Conservation (phyloP, 306 rosid genomes). For the Spatholobus suberectus region DNA sequence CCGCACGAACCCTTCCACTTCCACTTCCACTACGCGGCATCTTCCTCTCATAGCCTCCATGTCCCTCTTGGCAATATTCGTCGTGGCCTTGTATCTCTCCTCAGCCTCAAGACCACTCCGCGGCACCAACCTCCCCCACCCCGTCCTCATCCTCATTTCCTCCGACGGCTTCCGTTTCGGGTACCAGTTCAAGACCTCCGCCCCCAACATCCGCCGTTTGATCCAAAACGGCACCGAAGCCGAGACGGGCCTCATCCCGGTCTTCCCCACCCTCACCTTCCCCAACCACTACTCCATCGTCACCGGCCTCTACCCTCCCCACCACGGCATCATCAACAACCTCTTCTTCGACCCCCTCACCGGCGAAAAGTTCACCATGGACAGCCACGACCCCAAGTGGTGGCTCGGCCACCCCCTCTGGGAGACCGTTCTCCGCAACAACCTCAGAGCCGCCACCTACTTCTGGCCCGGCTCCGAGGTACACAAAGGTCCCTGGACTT, state of each 20-base stretch:
- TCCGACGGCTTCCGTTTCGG: conserved; percentile 97
- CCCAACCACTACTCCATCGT: conserved; percentile 95
- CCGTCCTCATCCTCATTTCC: conserved; percentile 74
- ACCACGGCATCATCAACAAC: conserved; percentile 90
- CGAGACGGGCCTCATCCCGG: conserved; percentile 72
- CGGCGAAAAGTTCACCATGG: conserved; percentile 66
- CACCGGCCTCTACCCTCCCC: conserved; percentile 90
- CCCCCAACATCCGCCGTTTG: conserved; percentile 72
- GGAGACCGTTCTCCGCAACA: conserved; percentile 70
- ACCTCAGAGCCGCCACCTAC: conserved; percentile 72
- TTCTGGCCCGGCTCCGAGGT: conserved; percentile 99
- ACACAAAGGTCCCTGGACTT: conserved; percentile 82
- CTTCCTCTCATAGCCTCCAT: too few relatives aligned
- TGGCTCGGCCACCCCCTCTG: conserved; percentile 93
- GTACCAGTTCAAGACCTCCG: conserved; percentile 78
- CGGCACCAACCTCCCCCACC: conserved; percentile 50
- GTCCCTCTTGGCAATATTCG: neutral
- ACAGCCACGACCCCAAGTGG: conserved; percentile 82
- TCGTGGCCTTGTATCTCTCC: conserved; percentile 53
- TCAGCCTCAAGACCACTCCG: conserved; percentile 36
- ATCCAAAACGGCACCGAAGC: conserved; percentile 83
- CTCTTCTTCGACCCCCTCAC: conserved; percentile 65
- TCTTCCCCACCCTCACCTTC: conserved; percentile 84
- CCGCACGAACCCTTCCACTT: too few relatives aligned
- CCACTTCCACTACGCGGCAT: too few relatives aligned